Evolutionary conservation across 2,329 filamentous ascomycete species (phyloP), one percentile per base, ranked within the genome.

Genomic region (Claviceps sorghi): DNA sequence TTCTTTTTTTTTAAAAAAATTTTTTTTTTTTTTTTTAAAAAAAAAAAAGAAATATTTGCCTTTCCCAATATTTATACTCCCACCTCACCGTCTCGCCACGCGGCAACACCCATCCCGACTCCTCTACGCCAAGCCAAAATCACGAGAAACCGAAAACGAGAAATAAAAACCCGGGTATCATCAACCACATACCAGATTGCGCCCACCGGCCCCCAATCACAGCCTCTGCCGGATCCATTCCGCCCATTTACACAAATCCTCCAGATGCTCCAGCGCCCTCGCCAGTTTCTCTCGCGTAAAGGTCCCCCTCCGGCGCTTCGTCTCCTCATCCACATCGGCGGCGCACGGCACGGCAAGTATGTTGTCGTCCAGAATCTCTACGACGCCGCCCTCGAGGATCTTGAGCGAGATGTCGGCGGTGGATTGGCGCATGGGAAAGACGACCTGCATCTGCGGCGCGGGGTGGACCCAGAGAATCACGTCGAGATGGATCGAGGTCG

Each of bases 351-450:
- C 53, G 40, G 57, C 55, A 29, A 69, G 57, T 17, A 71, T 61
- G 56, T 84, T 83, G 58, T 84, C 78, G 26, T 77, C 73, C 3
- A 73, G 65, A 38, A 86, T 69, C 19, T 76, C 69, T 4, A 86
- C 72, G 15, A 76, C 69, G 4, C 77, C 83, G 52, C 83, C 80
- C 38, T 75, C 69, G 21, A 76, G 70, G 19, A 86, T 75, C 58
- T 80, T 78, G 13, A 86, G 59, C 29, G 72, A 73, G 26, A 85
- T 66, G 54, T 75, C 75, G 5, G 74, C 76, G 2, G 73, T 77
- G 36, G 62, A 65, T 17, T 65, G 56, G 38, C 64, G 65, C 58
- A 79, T 76, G 1, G 77, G 77, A 56, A 81, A 81, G 9, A 75
- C 70, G 7, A 80, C 67, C 51, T 75, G 70, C 17, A 81, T 63